These are phyloP conservation scores for Malassezia sp. DNA, from an alignment of 1,284 basidiomycete genomes.

Conservation along the genomic window DNA sequence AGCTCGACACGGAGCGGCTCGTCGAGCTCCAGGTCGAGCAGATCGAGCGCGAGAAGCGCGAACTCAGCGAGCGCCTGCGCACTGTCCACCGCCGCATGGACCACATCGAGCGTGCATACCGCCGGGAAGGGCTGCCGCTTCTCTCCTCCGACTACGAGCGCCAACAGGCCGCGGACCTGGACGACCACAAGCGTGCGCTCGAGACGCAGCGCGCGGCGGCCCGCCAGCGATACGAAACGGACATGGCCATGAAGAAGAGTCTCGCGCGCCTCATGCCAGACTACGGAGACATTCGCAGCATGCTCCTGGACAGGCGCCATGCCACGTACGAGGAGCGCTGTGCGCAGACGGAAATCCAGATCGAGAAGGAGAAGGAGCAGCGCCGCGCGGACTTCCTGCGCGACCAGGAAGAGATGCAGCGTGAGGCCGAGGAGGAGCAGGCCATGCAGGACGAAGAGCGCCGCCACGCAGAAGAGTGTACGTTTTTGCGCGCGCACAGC, in stretches of 20 bases:
- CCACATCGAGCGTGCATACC: slow-evolving; percentile 87
- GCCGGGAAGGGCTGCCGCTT: slow-evolving; percentile 82
- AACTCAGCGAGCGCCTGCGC: slow-evolving; percentile 70
- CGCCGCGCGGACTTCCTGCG: slow-evolving; percentile 47
- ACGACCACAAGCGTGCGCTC: slow-evolving; percentile 55
- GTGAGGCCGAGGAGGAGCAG: slow-evolving; percentile 31
- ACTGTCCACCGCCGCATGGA: slow-evolving; percentile 82
- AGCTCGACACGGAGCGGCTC: slow-evolving; percentile 75
- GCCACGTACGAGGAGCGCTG: slow-evolving; percentile 61
- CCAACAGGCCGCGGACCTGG: slow-evolving; percentile 62
- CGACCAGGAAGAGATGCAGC: slow-evolving; percentile 37
- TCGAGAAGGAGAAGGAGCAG: slow-evolving; percentile 75
- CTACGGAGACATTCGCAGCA: slow-evolving; percentile 57
- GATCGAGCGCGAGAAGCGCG: slow-evolving; percentile 93
- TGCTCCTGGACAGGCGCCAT: slow-evolving; percentile 57
- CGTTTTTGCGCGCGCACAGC: too few relatives aligned
- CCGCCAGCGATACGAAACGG: slow-evolving; percentile 58
- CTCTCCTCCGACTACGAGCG: slow-evolving; percentile 74
- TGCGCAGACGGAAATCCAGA: slow-evolving; percentile 58
- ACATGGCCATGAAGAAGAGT: slow-evolving; percentile 66
- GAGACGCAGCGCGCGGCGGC: slow-evolving; percentile 53
- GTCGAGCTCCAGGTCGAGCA: slow-evolving; percentile 63
- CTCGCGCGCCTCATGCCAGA: slow-evolving; percentile 66
- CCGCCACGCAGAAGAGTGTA: slow-evolving; percentile 6
- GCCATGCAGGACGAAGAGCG: too few relatives aligned